Conservation (phyloP, 2,329 filamentous ascomycete species). For the Microsporum audouinii region DNA sequence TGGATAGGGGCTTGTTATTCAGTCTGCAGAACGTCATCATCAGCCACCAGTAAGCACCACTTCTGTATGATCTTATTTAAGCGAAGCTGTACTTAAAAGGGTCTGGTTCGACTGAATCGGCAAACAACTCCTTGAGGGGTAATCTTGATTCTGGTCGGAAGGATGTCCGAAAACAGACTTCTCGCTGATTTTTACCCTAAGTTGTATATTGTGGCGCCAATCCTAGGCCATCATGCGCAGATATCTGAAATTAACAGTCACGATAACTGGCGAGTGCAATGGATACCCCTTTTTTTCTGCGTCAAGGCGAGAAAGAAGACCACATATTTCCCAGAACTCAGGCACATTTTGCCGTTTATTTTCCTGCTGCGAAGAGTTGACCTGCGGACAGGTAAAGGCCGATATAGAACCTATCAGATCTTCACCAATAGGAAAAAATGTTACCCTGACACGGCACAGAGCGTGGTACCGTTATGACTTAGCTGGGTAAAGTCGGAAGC, state of each 20-base stretch:
- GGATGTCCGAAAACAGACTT: neutral
- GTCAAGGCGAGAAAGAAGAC: neutral
- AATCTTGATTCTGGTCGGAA: neutral
- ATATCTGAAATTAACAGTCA: neutral
- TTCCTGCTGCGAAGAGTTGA: neutral
- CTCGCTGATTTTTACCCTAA: neutral
- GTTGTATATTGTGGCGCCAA: slow-evolving; percentile 3
- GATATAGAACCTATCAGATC: neutral
- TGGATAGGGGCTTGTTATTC: neutral
- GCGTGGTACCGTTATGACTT: neutral
- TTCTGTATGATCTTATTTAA: neutral
- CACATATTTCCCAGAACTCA: neutral
- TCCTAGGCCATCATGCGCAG: neutral
- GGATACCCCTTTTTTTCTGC: neutral
- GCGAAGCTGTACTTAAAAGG: neutral
- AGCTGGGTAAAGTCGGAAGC: neutral
- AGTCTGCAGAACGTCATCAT: neutral
- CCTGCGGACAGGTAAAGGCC: neutral
- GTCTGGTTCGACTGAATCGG: neutral
- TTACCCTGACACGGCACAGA: neutral
- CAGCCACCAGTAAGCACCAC: neutral
- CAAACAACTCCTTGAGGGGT: neutral
- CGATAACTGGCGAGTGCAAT: neutral
- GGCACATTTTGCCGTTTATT: neutral
- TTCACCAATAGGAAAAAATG: neutral